Evolutionary conservation across 495 filamentous ascomycete species (phyloP).

Genomic region (Penicillium pancosmium): DNA sequence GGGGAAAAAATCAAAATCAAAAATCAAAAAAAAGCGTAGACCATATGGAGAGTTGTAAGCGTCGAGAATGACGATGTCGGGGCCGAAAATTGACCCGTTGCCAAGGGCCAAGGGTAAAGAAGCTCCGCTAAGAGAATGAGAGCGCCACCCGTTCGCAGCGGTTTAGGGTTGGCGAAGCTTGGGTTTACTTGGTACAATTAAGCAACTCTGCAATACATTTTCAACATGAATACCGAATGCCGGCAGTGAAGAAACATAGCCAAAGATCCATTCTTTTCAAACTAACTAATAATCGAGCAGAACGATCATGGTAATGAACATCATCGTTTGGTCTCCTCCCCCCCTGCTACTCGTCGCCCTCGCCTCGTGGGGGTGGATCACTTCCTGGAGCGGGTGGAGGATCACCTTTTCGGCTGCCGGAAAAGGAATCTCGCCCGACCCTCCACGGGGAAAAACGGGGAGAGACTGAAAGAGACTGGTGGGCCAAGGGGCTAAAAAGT

Average conservation of each 20-base stretch:
- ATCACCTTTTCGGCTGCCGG: constrained; percentile 15
- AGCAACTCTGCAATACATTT: no score
- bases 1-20: constrained; percentile 1
- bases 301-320: no score
- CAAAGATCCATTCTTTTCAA: no score
- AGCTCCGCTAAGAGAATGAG: constrained; percentile 5
- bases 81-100: constrained; percentile 1
- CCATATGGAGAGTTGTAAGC: neutral
- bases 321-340: neutral
- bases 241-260: no score
- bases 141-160: constrained; percentile 7
- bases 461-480: constrained; percentile 11
- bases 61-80: constrained; percentile 8
- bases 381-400: constrained; percentile 11
- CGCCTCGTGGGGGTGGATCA: constrained; percentile 15
- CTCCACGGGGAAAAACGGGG: constrained; percentile 27
- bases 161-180: neutral
- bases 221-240: no score
- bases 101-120: constrained; percentile 4
- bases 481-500: constrained; percentile 20
- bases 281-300: no score
- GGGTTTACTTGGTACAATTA: neutral
- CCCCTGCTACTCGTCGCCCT: neutral
- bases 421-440: constrained; percentile 15
- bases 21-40: neutral